phyloP scores from a whole-genome alignment of 208 protist genomes.

The Wallacemonas rigidus region DNA sequence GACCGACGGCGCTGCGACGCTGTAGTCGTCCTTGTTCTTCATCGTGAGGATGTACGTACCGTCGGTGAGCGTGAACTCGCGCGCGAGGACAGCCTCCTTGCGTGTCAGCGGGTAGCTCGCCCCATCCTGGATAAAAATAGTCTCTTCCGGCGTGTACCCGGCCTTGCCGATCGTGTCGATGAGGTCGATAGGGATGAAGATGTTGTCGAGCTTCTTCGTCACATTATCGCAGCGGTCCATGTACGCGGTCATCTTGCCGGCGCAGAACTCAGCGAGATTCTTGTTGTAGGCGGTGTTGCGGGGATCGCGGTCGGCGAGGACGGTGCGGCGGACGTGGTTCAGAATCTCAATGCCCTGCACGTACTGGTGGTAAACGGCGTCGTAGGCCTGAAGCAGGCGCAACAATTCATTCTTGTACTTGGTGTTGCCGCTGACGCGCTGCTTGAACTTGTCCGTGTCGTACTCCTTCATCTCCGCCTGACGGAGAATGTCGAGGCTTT shows the following conservation, averaged over 20 bases:
- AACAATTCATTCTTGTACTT: constrained; percentile 51
- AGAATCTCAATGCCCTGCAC: constrained; percentile 70
- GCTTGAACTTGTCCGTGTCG: constrained; percentile 57
- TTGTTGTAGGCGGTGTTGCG: constrained; percentile 42
- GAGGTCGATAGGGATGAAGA: constrained; percentile 67
- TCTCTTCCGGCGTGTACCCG: constrained; percentile 43
- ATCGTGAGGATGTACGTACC: constrained; percentile 76
- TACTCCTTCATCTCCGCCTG: constrained; percentile 75
- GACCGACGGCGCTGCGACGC: constrained; percentile 62
- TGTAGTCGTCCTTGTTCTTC: constrained; percentile 79
- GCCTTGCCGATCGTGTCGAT: constrained; percentile 50
- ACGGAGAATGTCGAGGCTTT: constrained; percentile 72
- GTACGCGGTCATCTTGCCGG: constrained; percentile 64
- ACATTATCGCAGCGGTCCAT: constrained; percentile 78
- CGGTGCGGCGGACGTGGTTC: constrained; percentile 73
- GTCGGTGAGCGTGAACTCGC: constrained; percentile 46
- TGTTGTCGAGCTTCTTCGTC: constrained; percentile 62
- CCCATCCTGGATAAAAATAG: constrained; percentile 57
- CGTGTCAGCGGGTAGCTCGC: constrained; percentile 38
- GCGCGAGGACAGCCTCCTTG: constrained; percentile 44
- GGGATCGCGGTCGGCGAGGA: constrained; percentile 39
- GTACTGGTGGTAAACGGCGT: constrained; percentile 58
- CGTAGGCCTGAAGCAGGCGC: constrained; percentile 58
- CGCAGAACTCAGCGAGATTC: constrained; percentile 64
- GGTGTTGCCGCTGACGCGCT: constrained; percentile 40